Conservation (phyloP, 345 rosid species). For the Sonneratia alba region DNA sequence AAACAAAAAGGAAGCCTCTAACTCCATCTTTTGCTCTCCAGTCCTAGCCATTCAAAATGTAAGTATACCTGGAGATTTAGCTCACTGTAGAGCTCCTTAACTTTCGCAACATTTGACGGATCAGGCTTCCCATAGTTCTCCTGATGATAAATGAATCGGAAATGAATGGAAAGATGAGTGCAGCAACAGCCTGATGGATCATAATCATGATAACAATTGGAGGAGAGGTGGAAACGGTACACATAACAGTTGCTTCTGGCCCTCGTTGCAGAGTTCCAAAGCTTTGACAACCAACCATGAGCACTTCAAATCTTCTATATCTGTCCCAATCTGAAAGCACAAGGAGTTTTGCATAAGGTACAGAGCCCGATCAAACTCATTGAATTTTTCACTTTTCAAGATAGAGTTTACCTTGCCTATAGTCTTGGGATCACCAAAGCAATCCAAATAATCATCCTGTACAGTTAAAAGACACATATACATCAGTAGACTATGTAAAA, state of each 20-base stretch:
- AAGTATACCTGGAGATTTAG: conserved; percentile 57
- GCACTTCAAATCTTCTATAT: conserved; percentile 82
- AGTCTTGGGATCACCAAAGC: conserved; percentile 61
- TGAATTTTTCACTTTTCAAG: not conserved
- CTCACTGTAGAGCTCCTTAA: conserved; percentile 60
- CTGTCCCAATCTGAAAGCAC: conserved; percentile 59
- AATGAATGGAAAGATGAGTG: not conserved
- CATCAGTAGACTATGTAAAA: not conserved
- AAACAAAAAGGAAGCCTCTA: not conserved
- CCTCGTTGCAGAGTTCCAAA: conserved; percentile 49
- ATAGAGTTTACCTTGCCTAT: conserved; percentile 58
- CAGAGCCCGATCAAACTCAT: not conserved
- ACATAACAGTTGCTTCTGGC: conserved; percentile 48
- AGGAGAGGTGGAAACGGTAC: conserved; percentile 16
- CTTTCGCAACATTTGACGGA: conserved; percentile 47
- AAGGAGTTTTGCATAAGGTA: not conserved
- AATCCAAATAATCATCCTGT: conserved; percentile 83
- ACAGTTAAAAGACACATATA: conserved; percentile 5
- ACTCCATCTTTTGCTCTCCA: not conserved
- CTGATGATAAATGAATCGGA: conserved; percentile 20
- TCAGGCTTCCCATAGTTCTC: conserved; percentile 74
- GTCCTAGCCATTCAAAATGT: not conserved
- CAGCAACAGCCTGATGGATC: not conserved
- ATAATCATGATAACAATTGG: not conserved
- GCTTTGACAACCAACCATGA: conserved; percentile 87